phyloP scores from a whole-genome alignment of 345 rosid genomes.

The Acer negundo region DNA sequence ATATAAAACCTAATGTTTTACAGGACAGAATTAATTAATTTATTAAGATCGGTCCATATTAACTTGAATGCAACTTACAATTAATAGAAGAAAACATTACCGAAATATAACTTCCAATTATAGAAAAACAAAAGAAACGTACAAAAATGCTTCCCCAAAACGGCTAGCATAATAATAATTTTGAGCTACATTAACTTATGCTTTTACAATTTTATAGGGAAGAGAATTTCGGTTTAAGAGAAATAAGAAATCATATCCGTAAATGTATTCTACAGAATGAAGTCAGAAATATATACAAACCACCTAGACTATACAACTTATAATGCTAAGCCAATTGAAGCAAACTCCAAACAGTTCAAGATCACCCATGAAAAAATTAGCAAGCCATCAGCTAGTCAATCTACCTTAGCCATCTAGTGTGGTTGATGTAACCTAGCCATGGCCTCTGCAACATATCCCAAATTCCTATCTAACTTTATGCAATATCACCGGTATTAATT shows the following conservation, averaged over 20 bases:
- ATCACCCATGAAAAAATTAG: not conserved
- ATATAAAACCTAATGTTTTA: no score
- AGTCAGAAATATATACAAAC: not conserved
- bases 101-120: not conserved
- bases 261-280: not conserved
- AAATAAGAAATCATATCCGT: not conserved
- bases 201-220: not conserved
- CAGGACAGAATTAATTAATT: no score
- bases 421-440: not conserved
- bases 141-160: not conserved
- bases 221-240: not conserved
- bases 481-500: not conserved
- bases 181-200: not conserved
- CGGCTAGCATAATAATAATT: not conserved
- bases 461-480: not conserved
- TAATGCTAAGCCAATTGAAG: slow-evolving; percentile 5
- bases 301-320: slow-evolving; percentile 7
- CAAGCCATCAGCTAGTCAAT: not conserved
- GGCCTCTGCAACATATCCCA: not conserved
- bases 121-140: no score
- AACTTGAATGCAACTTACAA: no score
- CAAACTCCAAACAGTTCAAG: slow-evolving; percentile 1
- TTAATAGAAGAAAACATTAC: no score
- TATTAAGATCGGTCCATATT: no score
- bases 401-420: not conserved